phyloP scores from a whole-genome alignment of 1,139 yeast species.

The Entelexis paramagnoliae region DNA sequence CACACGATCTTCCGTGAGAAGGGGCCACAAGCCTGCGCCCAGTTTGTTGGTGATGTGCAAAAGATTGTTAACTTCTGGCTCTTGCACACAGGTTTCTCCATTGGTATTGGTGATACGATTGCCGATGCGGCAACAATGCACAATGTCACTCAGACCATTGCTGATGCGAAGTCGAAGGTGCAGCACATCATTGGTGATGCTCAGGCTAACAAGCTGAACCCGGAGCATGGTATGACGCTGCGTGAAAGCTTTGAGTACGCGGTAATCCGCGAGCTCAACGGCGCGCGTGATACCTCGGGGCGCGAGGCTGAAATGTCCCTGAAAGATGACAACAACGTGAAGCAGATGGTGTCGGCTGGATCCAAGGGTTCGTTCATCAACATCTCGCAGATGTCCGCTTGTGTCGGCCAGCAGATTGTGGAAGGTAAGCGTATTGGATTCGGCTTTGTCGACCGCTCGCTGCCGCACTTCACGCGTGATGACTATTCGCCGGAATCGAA shows the following conservation, averaged over 20 bases:
- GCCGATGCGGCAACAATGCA: constrained; percentile 97
- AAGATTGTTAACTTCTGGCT: constrained; percentile 95
- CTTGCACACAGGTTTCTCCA: constrained; percentile 91
- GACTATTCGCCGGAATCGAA: constrained; percentile 97
- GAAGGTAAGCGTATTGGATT: constrained; percentile 99
- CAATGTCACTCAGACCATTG: constrained; percentile 82
- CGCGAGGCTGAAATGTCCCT: constrained; percentile 94
- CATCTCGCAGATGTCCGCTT: constrained; percentile 98
- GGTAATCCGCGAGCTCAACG: constrained; percentile 88
- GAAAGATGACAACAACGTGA: constrained; percentile 88
- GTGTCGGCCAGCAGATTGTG: constrained; percentile 99
- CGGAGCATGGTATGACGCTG: constrained; percentile 98
- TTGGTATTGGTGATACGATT: constrained; percentile 99
- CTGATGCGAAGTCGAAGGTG: constrained; percentile 84
- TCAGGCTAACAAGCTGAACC: constrained; percentile 74
- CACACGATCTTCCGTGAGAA: constrained; percentile 97
- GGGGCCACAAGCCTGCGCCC: constrained; percentile 85
- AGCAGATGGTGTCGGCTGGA: constrained; percentile 98
- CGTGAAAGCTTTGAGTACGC: constrained; percentile 97
- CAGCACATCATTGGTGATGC: constrained; percentile 89
- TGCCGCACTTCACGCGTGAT: constrained; percentile 97
- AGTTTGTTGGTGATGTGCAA: constrained; percentile 83
- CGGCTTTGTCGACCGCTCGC: constrained; percentile 90
- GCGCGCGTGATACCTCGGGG: constrained; percentile 99
- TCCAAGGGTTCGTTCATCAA: constrained; percentile 98